Evolutionary conservation across 495 filamentous ascomycete genomes (phyloP), one percentile per base, ranked within the genome.

Genomic region (Penicillium tannophilum): DNA sequence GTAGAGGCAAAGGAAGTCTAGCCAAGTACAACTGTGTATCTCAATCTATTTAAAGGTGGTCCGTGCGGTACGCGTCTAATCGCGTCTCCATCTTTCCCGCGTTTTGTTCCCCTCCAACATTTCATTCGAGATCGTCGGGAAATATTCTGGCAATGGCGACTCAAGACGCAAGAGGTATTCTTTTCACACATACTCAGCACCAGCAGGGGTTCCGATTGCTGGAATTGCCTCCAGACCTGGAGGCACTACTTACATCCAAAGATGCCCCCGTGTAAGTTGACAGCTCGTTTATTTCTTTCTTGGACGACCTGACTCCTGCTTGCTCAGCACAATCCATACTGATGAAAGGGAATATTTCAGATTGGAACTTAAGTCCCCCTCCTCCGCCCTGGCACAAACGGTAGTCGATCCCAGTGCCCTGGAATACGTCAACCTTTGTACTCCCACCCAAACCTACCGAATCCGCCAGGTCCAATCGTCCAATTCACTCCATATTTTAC

Each of bases 401-500:
- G 68, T 60, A 14, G 33, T 54, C 30, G 63, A 66, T 31, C 60
- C 67, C 45, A 60, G 81, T 30, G 76, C 78, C 28, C 71, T 75
- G 4, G 80, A 86, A 60, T 86, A 87, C 58, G 88, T 90, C 43
- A 84, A 94, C 54, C 80, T 97, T 59, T 91, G 86, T 69, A 89
- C 88, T 3, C 71, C 82, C 3, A 74, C 78, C 16, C 79, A 85
- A 67, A 93, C 88, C 19, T 97, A 88, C 78, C 85, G 85, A 31
- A 79, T 96, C 51, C 90, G 90, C 19, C 91, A 96, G 72, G 92
- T 96, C 60, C 91, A 93, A 66, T 93, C 92, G 0, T 96, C 92
- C 16, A 97, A 97, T 68, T 88, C 88, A 6, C 75, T 96, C 36
- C 89, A 91, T 71, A 68, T 96, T 8, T 77, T 91, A 28, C 71